Conservation (phyloP, 1,139 yeast species). For the Zygosaccharomyces sapae region DNA sequence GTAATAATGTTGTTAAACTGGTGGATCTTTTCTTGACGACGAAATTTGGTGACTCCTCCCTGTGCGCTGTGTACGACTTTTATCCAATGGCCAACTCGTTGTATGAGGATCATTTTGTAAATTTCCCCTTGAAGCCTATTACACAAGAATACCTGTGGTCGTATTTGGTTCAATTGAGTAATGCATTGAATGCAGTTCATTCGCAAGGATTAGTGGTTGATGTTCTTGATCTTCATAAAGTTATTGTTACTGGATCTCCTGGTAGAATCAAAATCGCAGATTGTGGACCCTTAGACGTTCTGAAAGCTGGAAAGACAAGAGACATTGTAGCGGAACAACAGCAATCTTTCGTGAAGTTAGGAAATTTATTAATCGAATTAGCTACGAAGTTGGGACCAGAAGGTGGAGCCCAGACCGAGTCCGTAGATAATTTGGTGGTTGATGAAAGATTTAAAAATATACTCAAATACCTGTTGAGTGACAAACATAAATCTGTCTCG, state of each 20-base stretch:
- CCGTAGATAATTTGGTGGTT: slow-evolving; percentile 31
- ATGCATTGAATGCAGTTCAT: slow-evolving; percentile 65
- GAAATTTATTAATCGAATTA: slow-evolving; percentile 54
- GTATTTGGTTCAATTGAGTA: slow-evolving; percentile 67
- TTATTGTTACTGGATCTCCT: slow-evolving; percentile 64
- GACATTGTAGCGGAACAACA: slow-evolving; percentile 41
- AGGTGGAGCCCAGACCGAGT: slow-evolving; percentile 16
- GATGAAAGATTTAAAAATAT: slow-evolving; percentile 38
- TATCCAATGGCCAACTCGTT: slow-evolving; percentile 62
- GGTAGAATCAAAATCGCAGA: slow-evolving; percentile 69
- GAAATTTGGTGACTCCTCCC: slow-evolving; percentile 74
- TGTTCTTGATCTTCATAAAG: slow-evolving; percentile 57
- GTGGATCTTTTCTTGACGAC: slow-evolving; percentile 84
- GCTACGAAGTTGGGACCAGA: slow-evolving; percentile 44
- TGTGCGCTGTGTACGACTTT: slow-evolving; percentile 63
- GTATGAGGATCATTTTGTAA: slow-evolving; percentile 50
- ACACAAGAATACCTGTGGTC: slow-evolving; percentile 71
- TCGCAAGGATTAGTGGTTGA: slow-evolving; percentile 56
- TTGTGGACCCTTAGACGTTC: slow-evolving; percentile 68
- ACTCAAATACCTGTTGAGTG: slow-evolving; percentile 37
- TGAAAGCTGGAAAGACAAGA: slow-evolving; percentile 38
- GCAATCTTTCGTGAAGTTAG: slow-evolving; percentile 55
- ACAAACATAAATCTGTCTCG: slow-evolving; percentile 31
- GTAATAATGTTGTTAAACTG: slow-evolving; percentile 61
- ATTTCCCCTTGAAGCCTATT: slow-evolving; percentile 41